These are phyloP conservation scores for Lumnitzera racemosa DNA, from an alignment of 345 rosid species.

Conservation along the genomic window DNA sequence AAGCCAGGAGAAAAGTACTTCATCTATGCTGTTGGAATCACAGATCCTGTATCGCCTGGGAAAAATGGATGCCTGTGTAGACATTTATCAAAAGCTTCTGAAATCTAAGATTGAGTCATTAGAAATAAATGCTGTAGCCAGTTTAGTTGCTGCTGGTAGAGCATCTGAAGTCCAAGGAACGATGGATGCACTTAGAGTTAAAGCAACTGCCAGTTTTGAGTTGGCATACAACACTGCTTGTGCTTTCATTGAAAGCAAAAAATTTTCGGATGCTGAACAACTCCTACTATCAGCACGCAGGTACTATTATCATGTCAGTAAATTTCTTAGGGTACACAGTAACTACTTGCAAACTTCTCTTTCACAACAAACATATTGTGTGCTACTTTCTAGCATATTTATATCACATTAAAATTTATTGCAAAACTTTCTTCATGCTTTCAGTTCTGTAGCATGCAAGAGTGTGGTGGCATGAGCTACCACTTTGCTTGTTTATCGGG, in stretches of 20 bases:
- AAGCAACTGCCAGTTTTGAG: constrained; percentile 68
- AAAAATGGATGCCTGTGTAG: constrained; percentile 61
- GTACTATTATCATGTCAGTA: constrained; percentile 23
- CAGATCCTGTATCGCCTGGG: constrained; percentile 83
- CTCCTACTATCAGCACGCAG: constrained; percentile 75
- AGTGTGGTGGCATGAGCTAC: no score
- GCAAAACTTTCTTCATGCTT: no score
- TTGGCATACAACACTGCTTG: constrained; percentile 88
- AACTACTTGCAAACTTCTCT: neutral
- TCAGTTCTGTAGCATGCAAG: no score
- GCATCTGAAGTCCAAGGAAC: constrained; percentile 63
- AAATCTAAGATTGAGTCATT: constrained; percentile 46
- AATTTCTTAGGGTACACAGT: neutral
- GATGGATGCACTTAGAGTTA: constrained; percentile 57
- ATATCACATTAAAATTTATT: no score
- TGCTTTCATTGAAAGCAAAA: constrained; percentile 63
- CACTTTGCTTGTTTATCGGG: no score
- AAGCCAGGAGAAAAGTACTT: constrained; percentile 43
- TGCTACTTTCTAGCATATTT: no score
- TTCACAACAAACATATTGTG: no score
- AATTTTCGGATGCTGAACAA: constrained; percentile 72
- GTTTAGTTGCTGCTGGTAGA: constrained; percentile 70
- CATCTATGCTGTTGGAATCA: constrained; percentile 62
- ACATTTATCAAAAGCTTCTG: constrained; percentile 51
- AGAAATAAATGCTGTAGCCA: constrained; percentile 67